Evolutionary conservation across 495 filamentous ascomycete genomes (phyloP).

Genomic region (Lindgomyces ingoldianus): DNA sequence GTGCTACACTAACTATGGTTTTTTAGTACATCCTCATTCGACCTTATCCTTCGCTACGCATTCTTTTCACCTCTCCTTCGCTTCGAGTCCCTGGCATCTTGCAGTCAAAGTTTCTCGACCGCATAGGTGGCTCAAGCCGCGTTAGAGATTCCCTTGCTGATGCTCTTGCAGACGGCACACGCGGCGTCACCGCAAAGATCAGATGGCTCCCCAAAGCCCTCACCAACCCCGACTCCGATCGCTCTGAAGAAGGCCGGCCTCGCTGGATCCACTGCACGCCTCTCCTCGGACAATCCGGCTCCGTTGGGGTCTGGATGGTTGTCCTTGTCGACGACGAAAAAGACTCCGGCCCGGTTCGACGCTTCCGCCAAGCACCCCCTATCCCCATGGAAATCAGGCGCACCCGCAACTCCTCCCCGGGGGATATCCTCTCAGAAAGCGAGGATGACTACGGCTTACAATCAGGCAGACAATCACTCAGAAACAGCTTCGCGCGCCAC

Average conservation of each 20-base stretch:
- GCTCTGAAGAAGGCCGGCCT: constrained; percentile 51
- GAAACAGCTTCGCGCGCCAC: constrained; percentile 4
- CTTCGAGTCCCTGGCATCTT: constrained; percentile 65
- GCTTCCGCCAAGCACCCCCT: constrained; percentile 24
- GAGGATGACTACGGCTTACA: background rate
- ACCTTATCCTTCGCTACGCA: constrained; percentile 60
- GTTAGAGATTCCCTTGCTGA: constrained; percentile 56
- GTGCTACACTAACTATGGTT: background rate
- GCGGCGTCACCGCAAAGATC: constrained; percentile 62
- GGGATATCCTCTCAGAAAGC: background rate
- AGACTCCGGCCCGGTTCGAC: background rate
- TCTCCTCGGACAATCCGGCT: constrained; percentile 57
- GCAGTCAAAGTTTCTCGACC: constrained; percentile 62
- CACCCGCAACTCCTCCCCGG: background rate
- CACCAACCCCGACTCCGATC: constrained; percentile 38
- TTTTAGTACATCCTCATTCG: constrained; percentile 62
- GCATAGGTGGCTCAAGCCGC: constrained; percentile 57
- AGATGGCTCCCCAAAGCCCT: constrained; percentile 54
- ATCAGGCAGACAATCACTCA: background rate
- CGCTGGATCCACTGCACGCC: constrained; percentile 69
- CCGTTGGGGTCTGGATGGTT: constrained; percentile 69
- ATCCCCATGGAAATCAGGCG: background rate
- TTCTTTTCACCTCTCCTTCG: constrained; percentile 67
- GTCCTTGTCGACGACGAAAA: constrained; percentile 60
- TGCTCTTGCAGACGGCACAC: constrained; percentile 55